phyloP scores from a whole-genome alignment of 2,329 filamentous ascomycete species.

The Apiospora aurea region DNA sequence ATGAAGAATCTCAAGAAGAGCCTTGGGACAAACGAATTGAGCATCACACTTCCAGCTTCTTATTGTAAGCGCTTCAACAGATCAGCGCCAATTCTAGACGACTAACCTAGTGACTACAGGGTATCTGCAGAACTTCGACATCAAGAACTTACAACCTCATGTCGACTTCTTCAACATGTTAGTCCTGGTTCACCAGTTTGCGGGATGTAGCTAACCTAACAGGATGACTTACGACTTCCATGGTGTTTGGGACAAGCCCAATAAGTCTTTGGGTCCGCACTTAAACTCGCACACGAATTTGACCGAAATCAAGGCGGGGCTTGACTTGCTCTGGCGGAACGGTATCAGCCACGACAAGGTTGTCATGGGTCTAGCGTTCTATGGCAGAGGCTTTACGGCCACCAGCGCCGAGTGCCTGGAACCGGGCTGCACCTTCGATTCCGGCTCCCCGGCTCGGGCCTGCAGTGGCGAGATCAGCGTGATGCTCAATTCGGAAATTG shows the following conservation, averaged over 20 bases:
- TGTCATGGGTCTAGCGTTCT: slow-evolving; percentile 51
- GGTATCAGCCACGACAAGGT: slow-evolving; percentile 49
- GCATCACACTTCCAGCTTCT: no score
- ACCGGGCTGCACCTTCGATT: slow-evolving; percentile 29
- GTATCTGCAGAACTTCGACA: slow-evolving; percentile 40
- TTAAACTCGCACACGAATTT: slow-evolving; percentile 49
- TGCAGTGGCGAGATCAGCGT: no score
- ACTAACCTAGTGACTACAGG: slow-evolving; percentile 29
- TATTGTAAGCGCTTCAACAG: no score
- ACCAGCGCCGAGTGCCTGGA: slow-evolving; percentile 29
- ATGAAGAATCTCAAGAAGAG: slow-evolving; percentile 51
- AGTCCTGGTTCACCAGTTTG: slow-evolving; percentile 30
- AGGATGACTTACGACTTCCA: slow-evolving; percentile 30
- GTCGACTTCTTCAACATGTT: slow-evolving; percentile 39
- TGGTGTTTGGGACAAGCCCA: slow-evolving; percentile 9
- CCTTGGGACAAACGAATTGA: no score
- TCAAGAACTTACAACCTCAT: slow-evolving; percentile 29
- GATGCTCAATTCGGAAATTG: no score
- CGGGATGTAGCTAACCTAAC: slow-evolving; percentile 45
- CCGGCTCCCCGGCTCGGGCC: no score
- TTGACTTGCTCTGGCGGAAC: slow-evolving; percentile 54
- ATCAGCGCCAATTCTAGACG: not conserved
- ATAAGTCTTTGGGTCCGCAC: slow-evolving; percentile 34
- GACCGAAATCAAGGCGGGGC: slow-evolving; percentile 49
- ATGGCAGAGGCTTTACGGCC: slow-evolving; percentile 42